Base-by-base conservation (phyloP, 2,329 filamentous ascomycete species). In the Keithomyces neogunnii region DNA sequence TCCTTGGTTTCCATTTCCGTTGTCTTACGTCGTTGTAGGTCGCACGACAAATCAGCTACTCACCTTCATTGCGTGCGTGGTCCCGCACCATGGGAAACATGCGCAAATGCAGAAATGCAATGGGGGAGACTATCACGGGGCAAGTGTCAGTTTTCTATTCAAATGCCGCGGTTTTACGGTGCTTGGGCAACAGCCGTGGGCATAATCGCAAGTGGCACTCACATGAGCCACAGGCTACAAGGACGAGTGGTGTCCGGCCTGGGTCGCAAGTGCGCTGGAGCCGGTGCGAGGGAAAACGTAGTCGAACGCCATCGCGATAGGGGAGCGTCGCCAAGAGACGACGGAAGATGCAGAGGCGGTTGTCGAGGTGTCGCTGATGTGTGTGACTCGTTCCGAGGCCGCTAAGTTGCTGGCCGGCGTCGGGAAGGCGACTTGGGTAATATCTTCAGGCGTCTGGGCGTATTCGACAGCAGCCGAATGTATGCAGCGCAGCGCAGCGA, bases 1-100 rank as follows among this genome's bases (percentile, higher is more conserved):
- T 49, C 63, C 65, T 65, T 19, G 19, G 19, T 19, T 19, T 19
- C 19, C 19, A 19, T 19, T 19, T 19, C 19, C 19, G 19, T 19
- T 19, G 19, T 19, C 19, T 19, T 19, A 19, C 35, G 36, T 42
- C 28, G 44, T 51, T 32, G 28, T 35, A 1, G 19, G 26, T 31
- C 9, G 2, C 13, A 30, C 13, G 43, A n/a, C n/a, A 31, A 30
- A 33, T 8, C 5, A 3, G 26, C 28, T 28, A 7, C 50, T 45
- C 33, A 66, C 65, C 60, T 55, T 66, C 61, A 44, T 66, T 68
- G 11, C 84, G 83, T 59, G 84, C 84, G 68, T 86, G 91, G 69
- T 93, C 88, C 59, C 83, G 80, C 1, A 87, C 88, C 82, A 95
- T 89, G 62, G 89, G 86, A 63, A 93, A 92, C 86, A 95, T 92